Percentiles rank a stretch among this genome's conserved stretches.
These are phyloP conservation scores for Coemansia aciculifera DNA, from an alignment of 192 early-diverging fungal species.

Conservation along the genomic window DNA sequence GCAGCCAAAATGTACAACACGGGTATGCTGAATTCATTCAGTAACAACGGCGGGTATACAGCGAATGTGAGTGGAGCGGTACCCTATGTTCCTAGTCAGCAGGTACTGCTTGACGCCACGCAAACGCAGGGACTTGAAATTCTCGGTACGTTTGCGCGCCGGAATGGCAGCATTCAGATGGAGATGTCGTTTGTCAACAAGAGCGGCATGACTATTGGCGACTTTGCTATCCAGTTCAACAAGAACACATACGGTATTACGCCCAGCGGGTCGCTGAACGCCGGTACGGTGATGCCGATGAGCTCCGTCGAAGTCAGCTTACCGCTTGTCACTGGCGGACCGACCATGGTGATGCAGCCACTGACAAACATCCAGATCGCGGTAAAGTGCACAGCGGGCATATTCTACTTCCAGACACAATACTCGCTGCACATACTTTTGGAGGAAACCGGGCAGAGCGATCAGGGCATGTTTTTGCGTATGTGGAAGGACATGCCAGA, in stretches of 20 bases:
- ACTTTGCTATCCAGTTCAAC: slow-evolving; percentile 81
- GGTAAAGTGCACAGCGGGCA: slow-evolving; percentile 63
- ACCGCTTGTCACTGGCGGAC: slow-evolving; percentile 58
- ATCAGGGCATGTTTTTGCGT: slow-evolving; percentile 57
- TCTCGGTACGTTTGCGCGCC: slow-evolving; percentile 59
- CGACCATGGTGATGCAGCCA: slow-evolving; percentile 53
- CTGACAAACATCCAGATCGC: slow-evolving; percentile 71
- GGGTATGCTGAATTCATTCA: slow-evolving; percentile 18
- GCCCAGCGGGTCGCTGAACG: slow-evolving; percentile 53
- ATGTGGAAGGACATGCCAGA: slow-evolving; percentile 58
- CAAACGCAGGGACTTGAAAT: slow-evolving; percentile 58
- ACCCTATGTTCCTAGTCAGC: slow-evolving; percentile 46
- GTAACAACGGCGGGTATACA: not conserved
- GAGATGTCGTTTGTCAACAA: slow-evolving; percentile 67
- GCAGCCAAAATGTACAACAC: slow-evolving; percentile 45
- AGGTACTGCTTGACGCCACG: slow-evolving; percentile 52
- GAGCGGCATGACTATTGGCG: slow-evolving; percentile 50
- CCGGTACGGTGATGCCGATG: slow-evolving; percentile 48
- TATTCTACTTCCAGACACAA: slow-evolving; percentile 72
- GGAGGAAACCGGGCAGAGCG: slow-evolving; percentile 48
- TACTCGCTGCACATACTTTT: slow-evolving; percentile 64
- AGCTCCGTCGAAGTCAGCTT: slow-evolving; percentile 50
- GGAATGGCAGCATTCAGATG: slow-evolving; percentile 61
- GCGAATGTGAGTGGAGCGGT: not conserved
- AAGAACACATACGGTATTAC: slow-evolving; percentile 71